Evolutionary conservation across 768 basidiomycete genomes (phyloP).

Genomic region (Macrolepiota fuliginosa): DNA sequence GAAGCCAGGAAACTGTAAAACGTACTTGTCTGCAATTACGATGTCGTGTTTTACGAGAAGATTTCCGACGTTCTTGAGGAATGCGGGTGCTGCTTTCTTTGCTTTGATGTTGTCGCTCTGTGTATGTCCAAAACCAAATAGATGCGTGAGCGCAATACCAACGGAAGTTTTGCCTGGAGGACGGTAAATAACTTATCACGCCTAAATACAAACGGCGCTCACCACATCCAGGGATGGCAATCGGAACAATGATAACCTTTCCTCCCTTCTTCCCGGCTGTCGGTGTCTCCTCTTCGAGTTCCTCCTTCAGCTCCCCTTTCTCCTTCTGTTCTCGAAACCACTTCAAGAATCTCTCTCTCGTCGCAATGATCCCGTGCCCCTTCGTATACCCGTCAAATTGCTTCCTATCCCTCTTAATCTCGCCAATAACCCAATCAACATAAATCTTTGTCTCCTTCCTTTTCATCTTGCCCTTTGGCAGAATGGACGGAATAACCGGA

Average conservation of each 20-base stretch:
- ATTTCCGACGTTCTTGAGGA: constrained; percentile 67
- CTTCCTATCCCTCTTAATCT: constrained; percentile 59
- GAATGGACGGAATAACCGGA: constrained; percentile 27
- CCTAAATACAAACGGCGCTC: constrained; percentile 26
- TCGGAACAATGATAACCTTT: constrained; percentile 84
- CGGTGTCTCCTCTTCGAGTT: constrained; percentile 16
- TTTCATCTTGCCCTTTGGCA: constrained; percentile 68
- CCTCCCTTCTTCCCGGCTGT: constrained; percentile 29
- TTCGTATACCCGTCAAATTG: constrained; percentile 64
- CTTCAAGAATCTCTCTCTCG: constrained; percentile 72
- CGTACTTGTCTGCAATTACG: constrained; percentile 92
- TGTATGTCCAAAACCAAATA: constrained; percentile 88
- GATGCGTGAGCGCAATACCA: constrained; percentile 68
- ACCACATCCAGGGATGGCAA: constrained; percentile 95
- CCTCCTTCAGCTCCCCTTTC: constrained; percentile 32
- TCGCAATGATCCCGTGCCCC: constrained; percentile 83
- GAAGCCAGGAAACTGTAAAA: constrained; percentile 5
- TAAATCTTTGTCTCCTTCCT: constrained; percentile 79
- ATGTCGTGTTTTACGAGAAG: constrained; percentile 66
- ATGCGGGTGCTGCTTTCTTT: constrained; percentile 71
- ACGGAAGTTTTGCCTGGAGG: constrained; percentile 84
- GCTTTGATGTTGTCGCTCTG: constrained; percentile 87
- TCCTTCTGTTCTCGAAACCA: constrained; percentile 51
- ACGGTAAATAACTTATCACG: constrained; percentile 14
- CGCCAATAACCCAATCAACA: constrained; percentile 76